phyloP scores from a whole-genome alignment of 805 yeast genomes.

The Sungouiella thailandica region DNA sequence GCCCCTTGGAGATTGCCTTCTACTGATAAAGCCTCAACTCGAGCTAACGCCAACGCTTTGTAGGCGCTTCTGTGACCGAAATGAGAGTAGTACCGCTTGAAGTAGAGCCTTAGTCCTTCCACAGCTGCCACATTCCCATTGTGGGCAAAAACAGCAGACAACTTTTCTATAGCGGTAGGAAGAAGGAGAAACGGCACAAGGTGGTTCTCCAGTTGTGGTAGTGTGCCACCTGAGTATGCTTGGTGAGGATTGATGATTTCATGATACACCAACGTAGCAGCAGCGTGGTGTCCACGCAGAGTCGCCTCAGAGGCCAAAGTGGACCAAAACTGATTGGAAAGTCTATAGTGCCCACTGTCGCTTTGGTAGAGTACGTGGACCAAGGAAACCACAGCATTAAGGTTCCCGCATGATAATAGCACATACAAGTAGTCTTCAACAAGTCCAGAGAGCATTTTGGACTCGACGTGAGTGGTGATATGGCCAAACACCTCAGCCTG shows the following conservation, averaged over 20 bases:
- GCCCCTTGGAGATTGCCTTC: slow-evolving; percentile 19
- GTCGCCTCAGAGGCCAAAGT: slow-evolving; percentile 20
- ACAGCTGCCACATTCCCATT: slow-evolving; percentile 22
- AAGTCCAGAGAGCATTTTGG: slow-evolving; percentile 10
- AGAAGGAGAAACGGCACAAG: slow-evolving; percentile 30
- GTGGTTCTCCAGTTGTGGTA: slow-evolving; percentile 13
- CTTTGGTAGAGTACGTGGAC: slow-evolving; percentile 21
- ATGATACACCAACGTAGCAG: slow-evolving; percentile 33
- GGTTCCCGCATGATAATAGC: slow-evolving; percentile 15
- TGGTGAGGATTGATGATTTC: slow-evolving; percentile 26
- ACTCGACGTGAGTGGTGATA: slow-evolving; percentile 2
- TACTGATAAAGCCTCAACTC: slow-evolving; percentile 28
- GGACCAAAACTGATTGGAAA: slow-evolving; percentile 35
- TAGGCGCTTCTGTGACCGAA: slow-evolving; percentile 24
- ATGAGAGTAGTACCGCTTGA: slow-evolving; percentile 35
- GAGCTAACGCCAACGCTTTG: slow-evolving; percentile 21
- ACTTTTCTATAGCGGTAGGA: slow-evolving; percentile 19
- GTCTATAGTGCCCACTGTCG: slow-evolving; percentile 7
- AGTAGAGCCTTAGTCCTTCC: slow-evolving; percentile 28
- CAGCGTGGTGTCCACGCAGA: slow-evolving; percentile 20
- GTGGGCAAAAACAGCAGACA: slow-evolving; percentile 26
- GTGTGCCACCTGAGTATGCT: slow-evolving; percentile 11
- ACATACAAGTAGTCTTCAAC: slow-evolving; percentile 20
- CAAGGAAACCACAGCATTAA: slow-evolving; percentile 22
- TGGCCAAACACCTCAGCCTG: slow-evolving; percentile 5